phyloP scores from a whole-genome alignment of 352 stramenopile species.

The Achlya hypogyna region DNA sequence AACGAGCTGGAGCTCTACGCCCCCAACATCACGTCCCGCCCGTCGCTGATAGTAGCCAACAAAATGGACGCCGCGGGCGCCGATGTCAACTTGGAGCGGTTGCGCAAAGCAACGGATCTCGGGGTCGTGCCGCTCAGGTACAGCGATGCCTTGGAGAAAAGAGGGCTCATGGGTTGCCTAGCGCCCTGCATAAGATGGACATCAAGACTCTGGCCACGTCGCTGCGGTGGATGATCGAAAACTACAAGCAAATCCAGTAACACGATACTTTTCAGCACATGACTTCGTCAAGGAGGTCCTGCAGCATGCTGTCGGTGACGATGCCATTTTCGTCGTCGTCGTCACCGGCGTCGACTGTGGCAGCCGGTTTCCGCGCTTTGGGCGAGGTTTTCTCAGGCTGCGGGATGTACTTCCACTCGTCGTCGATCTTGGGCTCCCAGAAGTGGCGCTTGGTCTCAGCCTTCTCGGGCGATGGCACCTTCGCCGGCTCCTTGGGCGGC shows the following conservation, averaged over 20 bases:
- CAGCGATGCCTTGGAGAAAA: background rate
- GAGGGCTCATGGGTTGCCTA: slow-evolving; percentile 11
- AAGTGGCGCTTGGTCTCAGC: slow-evolving; percentile 9
- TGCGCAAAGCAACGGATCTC: slow-evolving; percentile 61
- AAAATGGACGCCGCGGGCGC: slow-evolving; percentile 83
- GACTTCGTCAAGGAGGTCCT: slow-evolving; percentile 61
- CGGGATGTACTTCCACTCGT: slow-evolving; percentile 22
- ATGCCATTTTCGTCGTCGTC: slow-evolving; percentile 17
- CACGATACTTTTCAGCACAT: slow-evolving; percentile 7
- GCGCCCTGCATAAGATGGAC: slow-evolving; percentile 79
- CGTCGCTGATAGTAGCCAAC: slow-evolving; percentile 81
- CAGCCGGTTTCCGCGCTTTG: background rate
- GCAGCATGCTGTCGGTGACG: slow-evolving; percentile 38
- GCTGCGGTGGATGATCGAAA: slow-evolving; percentile 46
- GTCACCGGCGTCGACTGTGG: slow-evolving; percentile 3
- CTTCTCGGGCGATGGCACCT: background rate
- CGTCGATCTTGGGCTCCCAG: slow-evolving; percentile 30
- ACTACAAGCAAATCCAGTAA: slow-evolving; percentile 23
- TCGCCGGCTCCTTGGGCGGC: slow-evolving; percentile 20
- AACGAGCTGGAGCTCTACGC: slow-evolving; percentile 81
- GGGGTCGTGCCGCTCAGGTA: slow-evolving; percentile 74
- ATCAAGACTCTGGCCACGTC: slow-evolving; percentile 71
- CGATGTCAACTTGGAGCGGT: slow-evolving; percentile 68
- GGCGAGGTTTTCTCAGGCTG: background rate
- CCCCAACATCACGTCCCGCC: slow-evolving; percentile 72